phyloP scores from a whole-genome alignment of 441 rosid genomes.

The Isatis lusitanica region DNA sequence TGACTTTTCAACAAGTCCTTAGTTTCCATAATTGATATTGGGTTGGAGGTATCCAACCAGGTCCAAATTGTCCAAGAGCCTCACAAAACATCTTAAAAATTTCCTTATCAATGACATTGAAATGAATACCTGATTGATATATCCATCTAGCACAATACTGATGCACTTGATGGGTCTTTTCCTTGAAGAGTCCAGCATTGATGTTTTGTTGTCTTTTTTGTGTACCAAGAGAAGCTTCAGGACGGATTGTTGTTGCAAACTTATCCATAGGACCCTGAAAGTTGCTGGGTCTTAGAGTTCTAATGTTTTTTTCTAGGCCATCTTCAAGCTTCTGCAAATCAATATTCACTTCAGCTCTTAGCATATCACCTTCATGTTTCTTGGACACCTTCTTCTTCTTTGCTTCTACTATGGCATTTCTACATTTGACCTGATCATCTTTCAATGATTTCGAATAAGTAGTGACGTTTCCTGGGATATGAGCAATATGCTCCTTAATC shows the following conservation, averaged over 20 bases:
- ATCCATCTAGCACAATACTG: slow-evolving; percentile 11
- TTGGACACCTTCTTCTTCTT: too few species aligned
- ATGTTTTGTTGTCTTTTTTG: neutral
- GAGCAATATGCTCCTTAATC: too few species aligned
- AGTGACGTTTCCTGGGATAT: too few species aligned
- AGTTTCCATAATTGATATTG: neutral
- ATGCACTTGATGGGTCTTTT: neutral
- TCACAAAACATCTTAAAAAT: neutral
- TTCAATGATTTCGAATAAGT: too few species aligned
- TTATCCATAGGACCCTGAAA: neutral
- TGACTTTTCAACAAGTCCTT: neutral
- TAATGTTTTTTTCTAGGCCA: neutral
- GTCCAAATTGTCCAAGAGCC: neutral
- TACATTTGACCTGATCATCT: too few species aligned
- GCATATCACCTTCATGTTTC: too few species aligned
- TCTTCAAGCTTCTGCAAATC: neutral
- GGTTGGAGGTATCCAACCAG: neutral
- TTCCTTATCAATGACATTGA: slow-evolving; percentile 9
- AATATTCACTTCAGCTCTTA: neutral
- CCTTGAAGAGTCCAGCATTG: neutral
- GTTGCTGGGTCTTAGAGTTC: neutral
- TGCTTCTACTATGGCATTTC: too few species aligned
- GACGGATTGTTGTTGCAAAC: neutral
- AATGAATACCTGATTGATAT: neutral
- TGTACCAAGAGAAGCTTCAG: neutral